Base-by-base conservation (phyloP, 306 rosid genomes). In the Quercus agrifolia region DNA sequence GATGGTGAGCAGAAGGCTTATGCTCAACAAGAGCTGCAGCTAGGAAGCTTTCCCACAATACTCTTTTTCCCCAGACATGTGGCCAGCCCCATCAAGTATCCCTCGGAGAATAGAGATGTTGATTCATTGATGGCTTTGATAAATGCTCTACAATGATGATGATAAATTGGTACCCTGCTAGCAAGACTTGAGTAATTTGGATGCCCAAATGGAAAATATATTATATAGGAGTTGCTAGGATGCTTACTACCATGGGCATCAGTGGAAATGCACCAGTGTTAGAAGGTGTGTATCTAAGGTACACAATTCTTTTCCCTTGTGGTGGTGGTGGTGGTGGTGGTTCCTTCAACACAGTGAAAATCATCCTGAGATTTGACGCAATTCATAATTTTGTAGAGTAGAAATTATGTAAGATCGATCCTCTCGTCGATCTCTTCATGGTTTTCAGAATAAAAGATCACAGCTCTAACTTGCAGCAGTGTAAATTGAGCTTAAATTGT, bases 1-100 rank as follows among this genome's bases (percentile, higher is more conserved):
- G 97, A 94, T 70, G 96, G 89, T 38, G 98, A 90, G 23, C 92
- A 92, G 44, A 92, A 94, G 81, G 92, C 85, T 76, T 92, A 77
- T 81, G 97, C 96, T 9, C 84, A 90, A 87, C 54, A 68, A 18
- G 96, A 92, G 75, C 74, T 95, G 83, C 78, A 84, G 86, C 86
- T 94, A 17, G 90, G 87, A 71, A 92, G 92, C 84, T 94, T 90
- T 83, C 97, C 98, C n/a, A 92, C 99, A 0, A 87, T 95, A 59
- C 92, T 93, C 2, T 84, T 95, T 83, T 95, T 93, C 89, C 99
- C 98, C 7, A 91, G 85, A 73, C 91, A 90, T 83, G 88, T 92
- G 1, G 76, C 96, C 68, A 72, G 79, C 41, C 85, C 97, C 20
- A 87, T 94, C 67, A 94, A 89, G 88, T 90, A 92, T 71, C 87